Evolutionary conservation across 345 rosid genomes (phyloP).

Genomic region (Bruguiera sexangula): DNA sequence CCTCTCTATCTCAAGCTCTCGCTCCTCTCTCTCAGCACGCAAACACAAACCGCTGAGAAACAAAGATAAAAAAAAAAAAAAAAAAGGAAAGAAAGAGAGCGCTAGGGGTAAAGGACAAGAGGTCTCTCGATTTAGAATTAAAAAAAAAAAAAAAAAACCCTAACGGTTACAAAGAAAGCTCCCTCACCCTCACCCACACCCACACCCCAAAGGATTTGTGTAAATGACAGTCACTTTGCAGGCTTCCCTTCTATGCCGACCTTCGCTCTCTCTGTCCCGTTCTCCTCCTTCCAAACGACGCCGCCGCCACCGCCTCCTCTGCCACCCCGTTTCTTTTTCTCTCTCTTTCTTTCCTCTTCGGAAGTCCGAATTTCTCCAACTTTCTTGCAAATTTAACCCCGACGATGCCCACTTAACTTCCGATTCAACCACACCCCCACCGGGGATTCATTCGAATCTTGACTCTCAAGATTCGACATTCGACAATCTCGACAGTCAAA

Average conservation of each 20-base stretch:
- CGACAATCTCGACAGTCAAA: slow-evolving; percentile 9
- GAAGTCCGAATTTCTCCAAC: slow-evolving; percentile 7
- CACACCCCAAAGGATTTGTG: too few relatives aligned
- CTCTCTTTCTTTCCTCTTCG: slow-evolving; percentile 18
- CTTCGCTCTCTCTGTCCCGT: slow-evolving; percentile 27
- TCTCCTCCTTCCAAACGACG: slow-evolving; percentile 15
- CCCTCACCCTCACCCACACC: too few relatives aligned
- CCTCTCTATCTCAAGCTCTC: too few relatives aligned
- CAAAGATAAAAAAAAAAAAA: neutral
- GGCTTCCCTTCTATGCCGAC: slow-evolving; percentile 62
- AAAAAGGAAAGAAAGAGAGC: neutral
- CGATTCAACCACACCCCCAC: slow-evolving; percentile 12
- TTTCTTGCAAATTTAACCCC: slow-evolving; percentile 56
- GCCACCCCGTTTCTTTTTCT: slow-evolving; percentile 13
- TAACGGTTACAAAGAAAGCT: too few relatives aligned
- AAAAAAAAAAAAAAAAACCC: too few relatives aligned
- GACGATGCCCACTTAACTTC: slow-evolving; percentile 37
- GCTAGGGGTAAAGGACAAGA: too few relatives aligned
- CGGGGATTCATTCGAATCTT: slow-evolving; percentile 15
- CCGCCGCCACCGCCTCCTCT: neutral
- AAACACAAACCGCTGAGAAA: too few relatives aligned
- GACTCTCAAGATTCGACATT: slow-evolving; percentile 20
- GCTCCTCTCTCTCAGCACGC: too few relatives aligned
- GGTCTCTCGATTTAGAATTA: too few relatives aligned
- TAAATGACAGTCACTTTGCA: slow-evolving; percentile 60